Percentiles rank a stretch among this genome's conserved stretches.
Conservation (phyloP, 805 yeast genomes). For the Zygosaccharomyces bailii region DNA sequence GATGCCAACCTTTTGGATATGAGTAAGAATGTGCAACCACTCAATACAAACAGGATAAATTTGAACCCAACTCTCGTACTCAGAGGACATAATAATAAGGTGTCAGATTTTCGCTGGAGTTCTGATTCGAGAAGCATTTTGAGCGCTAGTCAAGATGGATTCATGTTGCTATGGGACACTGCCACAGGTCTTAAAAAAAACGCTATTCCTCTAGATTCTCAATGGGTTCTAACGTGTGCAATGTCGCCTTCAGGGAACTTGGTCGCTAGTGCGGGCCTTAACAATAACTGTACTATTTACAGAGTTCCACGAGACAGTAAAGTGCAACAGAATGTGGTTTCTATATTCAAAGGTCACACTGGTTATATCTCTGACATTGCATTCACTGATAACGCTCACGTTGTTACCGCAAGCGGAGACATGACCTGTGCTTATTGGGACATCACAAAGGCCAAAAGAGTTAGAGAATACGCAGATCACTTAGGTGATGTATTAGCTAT, state of each 20-base stretch:
- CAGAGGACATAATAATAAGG: slow-evolving; percentile 66
- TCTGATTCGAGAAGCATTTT: slow-evolving; percentile 55
- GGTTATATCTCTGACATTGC: slow-evolving; percentile 77
- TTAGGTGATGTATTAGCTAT: slow-evolving; percentile 66
- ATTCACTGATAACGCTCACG: slow-evolving; percentile 53
- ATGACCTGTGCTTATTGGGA: slow-evolving; percentile 82
- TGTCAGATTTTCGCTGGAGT: slow-evolving; percentile 68
- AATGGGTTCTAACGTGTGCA: slow-evolving; percentile 77
- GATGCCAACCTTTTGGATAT: slow-evolving; percentile 45
- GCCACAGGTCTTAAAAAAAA: slow-evolving; percentile 64
- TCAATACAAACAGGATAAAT: slow-evolving; percentile 28
- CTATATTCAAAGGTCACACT: slow-evolving; percentile 71
- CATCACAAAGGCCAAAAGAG: slow-evolving; percentile 52
- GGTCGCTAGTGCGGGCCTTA: slow-evolving; percentile 80
- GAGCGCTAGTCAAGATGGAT: slow-evolving; percentile 85
- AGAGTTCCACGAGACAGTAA: slow-evolving; percentile 38
- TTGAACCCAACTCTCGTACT: slow-evolving; percentile 38
- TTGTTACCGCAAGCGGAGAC: slow-evolving; percentile 79
- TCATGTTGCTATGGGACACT: slow-evolving; percentile 79
- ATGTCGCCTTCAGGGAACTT: slow-evolving; percentile 61
- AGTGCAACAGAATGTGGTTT: slow-evolving; percentile 43
- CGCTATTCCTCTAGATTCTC: slow-evolving; percentile 68
- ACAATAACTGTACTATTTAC: slow-evolving; percentile 73
- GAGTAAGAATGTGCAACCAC: slow-evolving; percentile 31
- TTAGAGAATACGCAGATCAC: slow-evolving; percentile 59